Evolutionary conservation across 192 early-diverging fungal genomes (phyloP), one percentile per base, ranked within the genome.

Genomic region (Mycoemilia scoparia): DNA sequence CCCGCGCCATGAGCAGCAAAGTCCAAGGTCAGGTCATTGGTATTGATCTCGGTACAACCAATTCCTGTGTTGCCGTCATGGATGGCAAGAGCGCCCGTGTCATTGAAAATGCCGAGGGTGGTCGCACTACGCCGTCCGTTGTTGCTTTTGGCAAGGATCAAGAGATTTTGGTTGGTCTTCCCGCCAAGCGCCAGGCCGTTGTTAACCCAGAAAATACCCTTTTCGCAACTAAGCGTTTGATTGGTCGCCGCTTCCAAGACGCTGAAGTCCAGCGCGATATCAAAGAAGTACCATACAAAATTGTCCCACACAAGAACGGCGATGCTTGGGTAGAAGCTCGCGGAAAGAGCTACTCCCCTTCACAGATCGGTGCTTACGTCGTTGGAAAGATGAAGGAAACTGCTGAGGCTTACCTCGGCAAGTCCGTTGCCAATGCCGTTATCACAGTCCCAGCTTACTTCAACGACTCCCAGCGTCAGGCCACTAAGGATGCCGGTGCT

Each of bases 311-410:
- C 63, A 69, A 51, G 43, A 98, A 98, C 64, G 88, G 88, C 12
- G 90, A 98, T 54, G 93, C 88, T n/a, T 96, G 90, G 90, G 76
- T 98, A 8, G 84, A 91, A 57, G 76, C 86, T 9, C 70, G 79
- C 36, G 93, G 85, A 11, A 89, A 98, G 59, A 80, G 68, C 56
- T 98, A 96, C 73, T 84, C 79, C 38, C 93, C 93, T 4, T 67
- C 85, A 0, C 90, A 98, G 66, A 83, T 98, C 32, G 89, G 90
- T 46, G 93, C 74, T 19, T 96, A 90, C 54, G 71, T 93, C n/a
- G 71, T 96, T n/a, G 74, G 77, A 48, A 98, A 98, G 68, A 89
- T 98, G 90, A 95, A 93, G 73, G 93, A 98, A 49, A 93, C 88
- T 16, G 88, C 93, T 6, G 75, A 77, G 48, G 64, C 60, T 16